phyloP scores from a whole-genome alignment of 2,329 filamentous ascomycete genomes.

The Xylariaceae sp. region DNA sequence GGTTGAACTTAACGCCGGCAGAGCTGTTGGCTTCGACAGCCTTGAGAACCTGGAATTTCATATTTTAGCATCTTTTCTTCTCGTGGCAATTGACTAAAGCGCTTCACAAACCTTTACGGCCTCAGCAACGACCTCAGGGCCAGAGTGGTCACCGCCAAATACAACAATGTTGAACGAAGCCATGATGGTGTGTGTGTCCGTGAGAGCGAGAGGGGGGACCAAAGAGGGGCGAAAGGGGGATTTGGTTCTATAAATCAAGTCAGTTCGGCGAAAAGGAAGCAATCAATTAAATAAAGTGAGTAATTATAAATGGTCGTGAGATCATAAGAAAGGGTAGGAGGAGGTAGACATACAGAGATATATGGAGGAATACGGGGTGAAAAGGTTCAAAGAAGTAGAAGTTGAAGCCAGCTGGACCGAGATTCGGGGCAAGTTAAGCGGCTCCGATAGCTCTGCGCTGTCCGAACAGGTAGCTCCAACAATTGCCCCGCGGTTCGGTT shows the following conservation, averaged over 20 bases:
- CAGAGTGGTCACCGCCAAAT: constrained; percentile 77
- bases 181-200: constrained; percentile 43
- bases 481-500: constrained; percentile 12
- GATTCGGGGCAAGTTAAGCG: too few relatives aligned
- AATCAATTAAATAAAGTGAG: too few relatives aligned
- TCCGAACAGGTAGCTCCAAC: too few relatives aligned
- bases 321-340: too few relatives aligned
- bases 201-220: not conserved
- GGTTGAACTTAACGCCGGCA: constrained; percentile 72
- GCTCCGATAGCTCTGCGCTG: too few relatives aligned
- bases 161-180: constrained; percentile 72
- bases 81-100: not conserved
- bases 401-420: too few relatives aligned
- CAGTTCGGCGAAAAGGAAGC: too few relatives aligned
- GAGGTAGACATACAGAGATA: too few relatives aligned
- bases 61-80: not conserved
- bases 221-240: not conserved
- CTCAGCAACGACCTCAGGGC: constrained; percentile 81
- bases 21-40: constrained; percentile 67
- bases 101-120: constrained; percentile 64
- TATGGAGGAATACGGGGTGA: too few relatives aligned
- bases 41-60: constrained; percentile 60
- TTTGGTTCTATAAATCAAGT: not conserved
- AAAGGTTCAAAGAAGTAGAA: too few relatives aligned
- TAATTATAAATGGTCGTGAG: too few relatives aligned